phyloP scores from a whole-genome alignment of 768 basidiomycete genomes.

The Tulasnella sp. region DNA sequence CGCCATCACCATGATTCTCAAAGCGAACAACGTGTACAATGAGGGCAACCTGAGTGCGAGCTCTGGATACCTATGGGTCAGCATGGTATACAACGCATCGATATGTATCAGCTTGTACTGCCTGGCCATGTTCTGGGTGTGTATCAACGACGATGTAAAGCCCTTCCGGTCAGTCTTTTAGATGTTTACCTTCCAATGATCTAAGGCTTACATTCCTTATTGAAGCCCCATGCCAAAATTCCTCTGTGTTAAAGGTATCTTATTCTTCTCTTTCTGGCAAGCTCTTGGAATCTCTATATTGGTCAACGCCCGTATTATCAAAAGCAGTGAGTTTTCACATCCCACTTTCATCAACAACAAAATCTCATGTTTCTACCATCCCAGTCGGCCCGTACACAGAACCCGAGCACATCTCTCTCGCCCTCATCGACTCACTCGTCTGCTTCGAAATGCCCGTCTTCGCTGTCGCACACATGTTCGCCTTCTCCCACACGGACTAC shows the following conservation, averaged over 20 bases:
- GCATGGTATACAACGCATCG: conserved; percentile 43
- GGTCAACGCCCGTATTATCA: conserved; percentile 72
- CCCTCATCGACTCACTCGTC: conserved; percentile 81
- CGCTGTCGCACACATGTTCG: conserved; percentile 88
- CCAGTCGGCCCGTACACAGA: conserved; percentile 76
- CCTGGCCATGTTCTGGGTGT: conserved; percentile 94
- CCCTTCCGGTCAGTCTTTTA: conserved; percentile 58
- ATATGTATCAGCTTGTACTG: conserved; percentile 64
- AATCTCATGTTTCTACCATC: not conserved
- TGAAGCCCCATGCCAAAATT: conserved; percentile 94
- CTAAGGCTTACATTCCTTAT: not conserved
- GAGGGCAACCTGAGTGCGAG: conserved; percentile 78
- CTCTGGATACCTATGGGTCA: conserved; percentile 88
- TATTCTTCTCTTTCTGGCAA: conserved; percentile 99
- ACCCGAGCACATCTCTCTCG: conserved; percentile 78
- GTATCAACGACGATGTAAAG: conserved; percentile 76
- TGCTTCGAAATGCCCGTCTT: conserved; percentile 98
- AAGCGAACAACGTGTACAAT: conserved; percentile 74
- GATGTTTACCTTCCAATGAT: not conserved
- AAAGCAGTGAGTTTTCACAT: conserved; percentile 30
- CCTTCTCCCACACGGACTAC: conserved; percentile 86
- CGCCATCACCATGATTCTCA: conserved; percentile 70
- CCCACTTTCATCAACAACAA: not conserved
- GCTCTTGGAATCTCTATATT: conserved; percentile 73
- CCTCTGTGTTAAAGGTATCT: conserved; percentile 94